Evolutionary conservation across 164 flowering plant species (phyloP).

Genomic region (Stephania cephalantha): DNA sequence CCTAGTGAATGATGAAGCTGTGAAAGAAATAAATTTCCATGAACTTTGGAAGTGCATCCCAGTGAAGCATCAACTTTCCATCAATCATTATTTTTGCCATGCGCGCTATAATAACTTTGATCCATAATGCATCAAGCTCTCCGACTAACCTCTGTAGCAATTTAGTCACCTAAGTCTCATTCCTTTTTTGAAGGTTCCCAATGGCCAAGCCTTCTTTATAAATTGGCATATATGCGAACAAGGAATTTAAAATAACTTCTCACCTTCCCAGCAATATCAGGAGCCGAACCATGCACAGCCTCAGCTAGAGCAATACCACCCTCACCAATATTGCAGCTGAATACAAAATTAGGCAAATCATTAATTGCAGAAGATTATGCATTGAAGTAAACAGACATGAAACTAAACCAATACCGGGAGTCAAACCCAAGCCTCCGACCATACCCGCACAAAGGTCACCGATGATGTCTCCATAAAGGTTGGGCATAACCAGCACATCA

Average conservation of each 20-base stretch:
- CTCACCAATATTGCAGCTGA: conserved; percentile 94
- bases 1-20: too few species aligned
- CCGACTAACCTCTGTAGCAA: too few species aligned
- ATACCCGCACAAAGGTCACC: conserved; percentile 98
- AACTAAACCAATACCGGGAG: conserved; percentile 64
- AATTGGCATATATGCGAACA: too few species aligned
- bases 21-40: too few species aligned
- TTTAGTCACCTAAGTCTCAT: too few species aligned
- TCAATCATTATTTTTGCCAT: too few species aligned
- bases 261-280: conserved; percentile 99
- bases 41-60: too few species aligned
- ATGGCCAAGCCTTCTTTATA: too few species aligned
- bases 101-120: too few species aligned
- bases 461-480: conserved; percentile 96
- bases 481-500: conserved; percentile 98
- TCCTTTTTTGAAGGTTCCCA: too few species aligned
- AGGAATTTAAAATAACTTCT: not conserved
- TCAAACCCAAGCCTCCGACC: conserved; percentile 91
- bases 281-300: conserved; percentile 99
- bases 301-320: conserved; percentile 98
- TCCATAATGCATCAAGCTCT: too few species aligned
- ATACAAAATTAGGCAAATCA: conserved; percentile 3
- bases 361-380: not conserved
- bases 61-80: too few species aligned
- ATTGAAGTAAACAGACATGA: not conserved